Conservation (phyloP, 495 filamentous ascomycete species). For the Echria macrotheca region DNA sequence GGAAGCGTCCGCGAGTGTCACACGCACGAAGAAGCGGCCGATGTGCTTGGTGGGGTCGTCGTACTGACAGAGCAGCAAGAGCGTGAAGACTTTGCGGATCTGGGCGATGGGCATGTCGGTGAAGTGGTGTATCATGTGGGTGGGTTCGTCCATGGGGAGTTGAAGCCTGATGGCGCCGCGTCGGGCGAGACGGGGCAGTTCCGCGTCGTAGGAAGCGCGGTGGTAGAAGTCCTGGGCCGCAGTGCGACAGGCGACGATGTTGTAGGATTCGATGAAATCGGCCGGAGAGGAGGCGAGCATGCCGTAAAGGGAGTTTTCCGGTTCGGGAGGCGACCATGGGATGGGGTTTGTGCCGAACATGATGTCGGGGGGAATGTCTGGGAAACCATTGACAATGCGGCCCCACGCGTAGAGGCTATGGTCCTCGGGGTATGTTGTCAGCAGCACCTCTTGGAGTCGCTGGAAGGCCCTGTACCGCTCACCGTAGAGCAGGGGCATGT, state of each 20-base stretch:
- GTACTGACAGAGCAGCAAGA: neutral
- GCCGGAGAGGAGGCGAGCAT: neutral
- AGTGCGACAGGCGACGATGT: neutral
- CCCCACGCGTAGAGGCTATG: constrained; percentile 1
- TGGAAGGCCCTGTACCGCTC: neutral
- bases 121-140: neutral
- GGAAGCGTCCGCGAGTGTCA: neutral
- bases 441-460: constrained; percentile 1
- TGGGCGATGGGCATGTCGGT: neutral
- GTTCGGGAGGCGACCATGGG: neutral
- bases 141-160: neutral
- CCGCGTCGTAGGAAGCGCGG: neutral
- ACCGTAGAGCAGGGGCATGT: too few relatives aligned
- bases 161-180: neutral
- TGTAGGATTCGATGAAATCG: neutral
- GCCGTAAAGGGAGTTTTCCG: neutral
- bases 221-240: neutral
- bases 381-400: neutral
- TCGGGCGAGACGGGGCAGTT: neutral
- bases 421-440: constrained; percentile 1
- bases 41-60: neutral
- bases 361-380: neutral
- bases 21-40: neutral
- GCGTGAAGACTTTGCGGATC: neutral
- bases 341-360: neutral